Evolutionary conservation across 2,329 filamentous ascomycete genomes (phyloP), one percentile per base, ranked within the genome.

Genomic region (Hymenoscyphus linearis): DNA sequence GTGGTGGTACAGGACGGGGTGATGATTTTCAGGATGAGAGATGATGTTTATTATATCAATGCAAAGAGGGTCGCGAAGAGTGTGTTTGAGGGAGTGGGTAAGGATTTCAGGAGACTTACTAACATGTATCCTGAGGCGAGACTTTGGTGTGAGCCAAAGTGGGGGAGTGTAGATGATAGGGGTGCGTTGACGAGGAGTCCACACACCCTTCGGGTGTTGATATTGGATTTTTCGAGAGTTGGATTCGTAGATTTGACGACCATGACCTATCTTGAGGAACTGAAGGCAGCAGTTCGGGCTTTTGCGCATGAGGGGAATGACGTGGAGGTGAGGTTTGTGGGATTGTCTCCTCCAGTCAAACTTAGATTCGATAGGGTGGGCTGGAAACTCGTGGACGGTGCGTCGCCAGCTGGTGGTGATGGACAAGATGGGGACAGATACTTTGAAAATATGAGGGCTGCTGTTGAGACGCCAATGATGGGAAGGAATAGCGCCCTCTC

Each of bases 251-350:
- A 69, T 35, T 59, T 58, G 1, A 64, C 57, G 0, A 64, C 60
- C 1, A 59, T 69, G 10, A 58, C 57, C 10, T 44, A 59, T 13
- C 62, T 68, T 4, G 27, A 58, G 40, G 58, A 65, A 7, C 27
- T 64, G 26, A 67, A 64, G 35, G 52, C 55, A 5, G 63, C 63
- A 13, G 27, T 68, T 2, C 14, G 58, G 5, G 18, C 34, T 4
- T 68, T 66, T 40, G 62, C 59, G 4, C 62, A 65, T 26, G 27
- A 55, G 34, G 56, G 56, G 10, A 57, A 60, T 4, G 55, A 62
- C 5, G 57, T 67, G 3, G 63, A 68, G 50, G 44, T 69, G 14
- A 55, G 66, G 10, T 66, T 69, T 22, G 66, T 69, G 10, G 67
- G 66, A 1, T 55, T 69, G 54, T 63, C 54, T 35, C 18, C 54